These are phyloP conservation scores for Pseudogymnoascus pannorum DNA, from an alignment of 2,329 filamentous ascomycete species.

Conservation along the genomic window DNA sequence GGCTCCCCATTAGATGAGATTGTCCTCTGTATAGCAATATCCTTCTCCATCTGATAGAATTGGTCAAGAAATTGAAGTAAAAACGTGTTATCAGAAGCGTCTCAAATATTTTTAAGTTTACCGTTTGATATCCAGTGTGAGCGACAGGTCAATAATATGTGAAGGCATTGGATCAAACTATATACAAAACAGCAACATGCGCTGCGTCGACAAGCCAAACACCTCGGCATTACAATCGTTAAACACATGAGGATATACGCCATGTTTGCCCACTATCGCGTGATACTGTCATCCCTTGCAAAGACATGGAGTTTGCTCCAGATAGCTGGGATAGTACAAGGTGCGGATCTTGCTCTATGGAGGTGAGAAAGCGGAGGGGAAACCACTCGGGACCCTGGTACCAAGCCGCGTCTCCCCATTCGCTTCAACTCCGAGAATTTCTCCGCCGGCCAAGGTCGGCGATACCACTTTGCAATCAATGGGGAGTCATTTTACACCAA, in stretches of 20 bases:
- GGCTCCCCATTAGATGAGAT: conserved; percentile 8
- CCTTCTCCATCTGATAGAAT: conserved; percentile 13
- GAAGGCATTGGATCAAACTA: background rate
- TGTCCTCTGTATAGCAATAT: conserved; percentile 8
- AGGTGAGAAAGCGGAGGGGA: background rate
- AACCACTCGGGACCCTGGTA: background rate
- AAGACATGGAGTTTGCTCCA: background rate
- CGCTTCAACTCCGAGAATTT: conserved; percentile 15
- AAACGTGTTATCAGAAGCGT: background rate
- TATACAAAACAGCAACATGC: background rate
- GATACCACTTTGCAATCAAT: background rate
- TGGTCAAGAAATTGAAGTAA: background rate
- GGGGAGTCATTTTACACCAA: background rate
- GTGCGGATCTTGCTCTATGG: background rate
- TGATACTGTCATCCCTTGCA: background rate
- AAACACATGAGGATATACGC: conserved; percentile 15
- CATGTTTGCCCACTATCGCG: conserved; percentile 14
- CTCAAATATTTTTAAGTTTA: background rate
- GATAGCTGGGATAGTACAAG: background rate
- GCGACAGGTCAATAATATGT: background rate
- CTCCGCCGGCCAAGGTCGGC: conserved; percentile 10
- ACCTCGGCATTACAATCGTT: background rate
- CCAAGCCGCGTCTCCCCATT: conserved; percentile 6
- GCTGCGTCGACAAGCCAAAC: background rate
- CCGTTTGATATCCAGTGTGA: background rate